Evolutionary conservation across 192 early-diverging fungal genomes (phyloP), one percentile per base, ranked within the genome.

Genomic region (Coemansia sp.): DNA sequence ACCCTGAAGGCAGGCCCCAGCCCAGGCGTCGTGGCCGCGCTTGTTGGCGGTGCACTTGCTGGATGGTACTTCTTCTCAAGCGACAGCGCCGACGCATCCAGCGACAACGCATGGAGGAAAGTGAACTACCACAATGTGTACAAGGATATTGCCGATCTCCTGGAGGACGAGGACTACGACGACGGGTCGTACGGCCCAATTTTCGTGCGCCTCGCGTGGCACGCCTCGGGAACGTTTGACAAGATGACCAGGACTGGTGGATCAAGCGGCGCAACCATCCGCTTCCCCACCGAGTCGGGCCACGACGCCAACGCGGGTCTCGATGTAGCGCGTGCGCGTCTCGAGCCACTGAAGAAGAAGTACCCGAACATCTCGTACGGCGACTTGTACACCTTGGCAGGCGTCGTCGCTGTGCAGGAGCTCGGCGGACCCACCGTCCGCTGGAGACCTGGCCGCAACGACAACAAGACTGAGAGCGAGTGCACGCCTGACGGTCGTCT

Each of bases 131-230:
- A 87, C 60, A 74, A 82, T 57, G 85, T 92, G 64, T 91, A 91
- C 84, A 86, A 90, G 72, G 87, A 87, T 57, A 92, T 92, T 71
- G 91, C 89, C 34, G 86, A 83, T 52, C 76, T 92, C 59, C 82
- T 92, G 25, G 89, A 91, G 53, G 88, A 91, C 64, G 83, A 88
- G 63, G 79, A 90, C 80, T 91, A 89, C 55, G 91, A 92, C 71
- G 91, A 92, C 59, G 92, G 92, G 55, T 89, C 87, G 30, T 87
- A 86, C 69, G 92, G 90, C 23, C 91, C 92, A 2, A 81, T 94
- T 33, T 82, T 94, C 70, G 68, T 93, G 53, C 88, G 93, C 23
- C 86, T 94, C 26, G 93, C 92, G 35, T 94, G 93, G 93, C 93
- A 94, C 80, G 74, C 90, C 7, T 86, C 87, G 46, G 93, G 93